Base-by-base conservation (phyloP, 805 yeast species). In the Candida germanica region DNA sequence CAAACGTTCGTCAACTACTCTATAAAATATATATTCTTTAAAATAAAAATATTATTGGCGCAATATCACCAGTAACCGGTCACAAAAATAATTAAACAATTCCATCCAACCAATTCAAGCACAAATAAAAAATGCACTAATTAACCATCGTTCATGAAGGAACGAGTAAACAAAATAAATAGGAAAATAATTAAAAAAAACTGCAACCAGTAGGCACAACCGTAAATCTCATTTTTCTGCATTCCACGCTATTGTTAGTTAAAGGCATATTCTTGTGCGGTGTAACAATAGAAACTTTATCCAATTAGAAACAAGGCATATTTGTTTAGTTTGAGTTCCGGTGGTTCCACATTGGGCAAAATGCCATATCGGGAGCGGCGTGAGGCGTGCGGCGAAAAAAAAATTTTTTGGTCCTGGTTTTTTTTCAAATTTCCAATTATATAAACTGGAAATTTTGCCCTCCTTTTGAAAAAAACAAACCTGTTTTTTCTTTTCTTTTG, bases 351-450 rank as follows among this genome's bases (percentile, higher is more conserved):
- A 7, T 20, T 20, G 23, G 23, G 23, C 23, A 20, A 20, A 12
- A 19, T 11, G 31, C 31, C 31, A 29, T 29, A 29, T 31, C 11
- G 20, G 27, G 38, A 21, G 32, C 36, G 42, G 36, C 39, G 39
- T 39, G 43, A 37, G 43, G 43, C 43, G 43, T 39, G 43, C 43
- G 43, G 43, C 43, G 35, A 32, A 35, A 39, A 39, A 38, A 39
- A 16, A n/a, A 35, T 38, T 39, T 31, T 39, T 36, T 27, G 37
- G 27, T 32, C 29, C 18, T 6, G 26, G 26, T n/a, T n/a, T n/a
- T n/a, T n/a, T n/a, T n/a, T n/a, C n/a, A n/a, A n/a, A n/a, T 19
- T 34, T 34, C 28, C 26, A 16, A 31, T 20, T 36, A 20, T 36
- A 30, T 36, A 36, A 31, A 20, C 31, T 36, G 39, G 24, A 36